A percentile compares a stretch with the other conserved stretches of the same genome.
These are phyloP conservation scores for Chlorella sp. DNA, from an alignment of 139 green algal species.

Conservation along the genomic window DNA sequence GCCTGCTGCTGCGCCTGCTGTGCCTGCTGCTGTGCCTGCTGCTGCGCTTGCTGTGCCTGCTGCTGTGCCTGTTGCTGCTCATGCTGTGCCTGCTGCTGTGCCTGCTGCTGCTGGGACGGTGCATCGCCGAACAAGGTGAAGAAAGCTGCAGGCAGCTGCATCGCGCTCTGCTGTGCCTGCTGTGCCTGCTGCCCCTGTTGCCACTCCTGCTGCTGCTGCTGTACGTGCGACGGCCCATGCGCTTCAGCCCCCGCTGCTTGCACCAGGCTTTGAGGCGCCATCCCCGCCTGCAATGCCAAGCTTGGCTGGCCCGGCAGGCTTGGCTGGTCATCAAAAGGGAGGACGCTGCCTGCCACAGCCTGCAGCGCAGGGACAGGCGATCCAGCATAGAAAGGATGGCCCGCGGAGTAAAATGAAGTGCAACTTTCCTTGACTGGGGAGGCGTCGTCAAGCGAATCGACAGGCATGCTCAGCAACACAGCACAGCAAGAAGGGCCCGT, in stretches of 20 bases:
- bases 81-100: background rate
- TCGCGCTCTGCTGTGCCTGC: background rate
- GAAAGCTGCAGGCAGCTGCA: background rate
- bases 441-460: too few species aligned
- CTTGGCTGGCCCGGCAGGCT: background rate
- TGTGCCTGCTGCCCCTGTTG: background rate
- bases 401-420: too few species aligned
- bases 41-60: background rate
- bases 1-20: background rate
- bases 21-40: background rate
- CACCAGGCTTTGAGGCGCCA: background rate
- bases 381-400: too few species aligned
- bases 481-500: too few species aligned
- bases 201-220: background rate
- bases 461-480: too few species aligned
- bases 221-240: background rate
- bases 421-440: too few species aligned
- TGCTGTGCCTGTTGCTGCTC: background rate
- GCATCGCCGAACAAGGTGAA: background rate
- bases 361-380: background rate
- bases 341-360: conserved; percentile 1
- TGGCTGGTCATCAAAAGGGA: conserved; percentile 3
- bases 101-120: background rate
- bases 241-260: background rate
- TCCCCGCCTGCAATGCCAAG: background rate